Evolutionary conservation across 495 filamentous ascomycete species (phyloP).

Genomic region (Neohortaea acidophila): DNA sequence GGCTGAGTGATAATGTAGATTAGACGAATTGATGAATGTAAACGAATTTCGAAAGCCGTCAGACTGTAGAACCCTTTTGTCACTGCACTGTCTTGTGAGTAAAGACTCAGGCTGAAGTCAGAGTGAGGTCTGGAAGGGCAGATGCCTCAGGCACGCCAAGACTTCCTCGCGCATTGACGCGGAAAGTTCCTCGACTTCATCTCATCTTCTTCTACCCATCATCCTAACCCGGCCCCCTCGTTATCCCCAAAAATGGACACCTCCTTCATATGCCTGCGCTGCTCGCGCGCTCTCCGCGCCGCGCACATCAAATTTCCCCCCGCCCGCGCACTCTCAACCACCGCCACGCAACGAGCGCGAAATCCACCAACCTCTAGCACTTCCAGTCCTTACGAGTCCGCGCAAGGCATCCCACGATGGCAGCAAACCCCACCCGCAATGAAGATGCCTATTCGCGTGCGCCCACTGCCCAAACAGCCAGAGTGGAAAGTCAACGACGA

Average conservation of each 20-base stretch:
- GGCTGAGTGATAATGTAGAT: too few species aligned
- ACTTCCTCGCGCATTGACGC: too few species aligned
- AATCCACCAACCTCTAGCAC: not conserved
- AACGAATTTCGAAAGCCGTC: too few species aligned
- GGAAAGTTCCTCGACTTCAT: too few species aligned
- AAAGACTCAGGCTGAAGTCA: too few species aligned
- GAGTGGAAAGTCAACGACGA: constrained; percentile 58
- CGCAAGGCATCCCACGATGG: constrained; percentile 54
- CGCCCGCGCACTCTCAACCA: constrained; percentile 12
- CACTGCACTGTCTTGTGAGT: too few species aligned
- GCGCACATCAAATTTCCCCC: not conserved
- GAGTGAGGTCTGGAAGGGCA: too few species aligned
- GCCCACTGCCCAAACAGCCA: constrained; percentile 27
- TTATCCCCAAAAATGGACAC: too few species aligned
- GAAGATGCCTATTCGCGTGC: constrained; percentile 24
- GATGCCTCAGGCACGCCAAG: too few species aligned
- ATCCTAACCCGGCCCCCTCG: not conserved
- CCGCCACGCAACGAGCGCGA: constrained; percentile 1
- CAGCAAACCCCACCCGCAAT: constrained; percentile 61
- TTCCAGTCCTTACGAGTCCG: not conserved
- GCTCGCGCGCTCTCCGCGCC: constrained; percentile 2
- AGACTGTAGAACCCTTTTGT: too few species aligned
- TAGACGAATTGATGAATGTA: too few species aligned
- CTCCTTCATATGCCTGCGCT: constrained; percentile 8
- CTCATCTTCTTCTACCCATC: not conserved